Evolutionary conservation across 768 basidiomycete species (phyloP).

Genomic region (Omphalotus guepiniiformis): DNA sequence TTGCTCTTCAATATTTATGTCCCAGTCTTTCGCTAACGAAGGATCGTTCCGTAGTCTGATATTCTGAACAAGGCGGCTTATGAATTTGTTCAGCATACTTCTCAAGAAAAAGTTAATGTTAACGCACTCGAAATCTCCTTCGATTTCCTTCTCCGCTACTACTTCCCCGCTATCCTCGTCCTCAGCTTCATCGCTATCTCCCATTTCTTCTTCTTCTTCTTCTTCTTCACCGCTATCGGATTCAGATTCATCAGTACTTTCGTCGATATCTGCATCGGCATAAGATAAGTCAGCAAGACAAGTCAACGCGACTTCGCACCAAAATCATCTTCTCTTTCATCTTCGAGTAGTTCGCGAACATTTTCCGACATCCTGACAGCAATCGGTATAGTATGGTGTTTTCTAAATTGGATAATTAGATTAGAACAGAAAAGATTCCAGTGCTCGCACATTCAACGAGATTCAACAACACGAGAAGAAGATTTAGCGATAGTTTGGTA

Average conservation of each 20-base stretch:
- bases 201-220: conserved; percentile 12
- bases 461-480: too few species aligned
- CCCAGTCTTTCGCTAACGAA: conserved; percentile 64
- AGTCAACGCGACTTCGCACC: too few species aligned
- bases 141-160: conserved; percentile 32
- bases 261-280: too few species aligned
- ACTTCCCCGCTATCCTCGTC: conserved; percentile 13
- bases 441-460: too few species aligned
- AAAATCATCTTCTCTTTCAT: too few species aligned
- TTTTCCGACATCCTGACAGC: too few species aligned
- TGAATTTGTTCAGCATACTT: conserved; percentile 2
- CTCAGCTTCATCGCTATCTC: conserved; percentile 30
- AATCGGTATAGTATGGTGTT: too few species aligned
- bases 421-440: too few species aligned
- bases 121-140: conserved; percentile 57
- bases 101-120: not conserved
- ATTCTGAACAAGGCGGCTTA: conserved; percentile 63
- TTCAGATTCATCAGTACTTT: not conserved
- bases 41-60: conserved; percentile 52
- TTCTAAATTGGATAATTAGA: too few species aligned
- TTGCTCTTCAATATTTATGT: conserved; percentile 63
- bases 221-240: conserved; percentile 4
- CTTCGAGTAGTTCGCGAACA: too few species aligned
- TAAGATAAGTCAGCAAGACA: too few species aligned
- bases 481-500: too few species aligned